Evolutionary conservation across 2,329 filamentous ascomycete genomes (phyloP).

Genomic region (Fusarium nematophilum): DNA sequence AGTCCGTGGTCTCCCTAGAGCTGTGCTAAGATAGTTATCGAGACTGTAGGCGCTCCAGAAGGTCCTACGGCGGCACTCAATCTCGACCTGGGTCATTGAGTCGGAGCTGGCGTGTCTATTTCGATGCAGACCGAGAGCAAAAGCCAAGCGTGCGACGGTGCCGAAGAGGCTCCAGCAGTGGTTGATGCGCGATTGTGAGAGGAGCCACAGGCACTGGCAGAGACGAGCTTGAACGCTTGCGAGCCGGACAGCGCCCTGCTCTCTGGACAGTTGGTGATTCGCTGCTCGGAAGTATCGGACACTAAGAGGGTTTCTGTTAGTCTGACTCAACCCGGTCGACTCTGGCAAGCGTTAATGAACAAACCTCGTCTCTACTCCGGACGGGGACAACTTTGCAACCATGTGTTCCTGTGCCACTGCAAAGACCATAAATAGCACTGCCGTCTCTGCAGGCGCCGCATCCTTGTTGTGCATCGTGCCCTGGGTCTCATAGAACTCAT

Average conservation of each 20-base stretch:
- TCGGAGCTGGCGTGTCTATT: conserved; percentile 2
- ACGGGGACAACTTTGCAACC: too few relatives aligned
- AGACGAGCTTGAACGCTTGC: conserved; percentile 53
- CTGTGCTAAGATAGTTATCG: conserved; percentile 73
- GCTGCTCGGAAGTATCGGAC: conserved; percentile 42
- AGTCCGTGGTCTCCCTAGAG: conserved; percentile 69
- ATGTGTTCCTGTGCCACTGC: too few relatives aligned
- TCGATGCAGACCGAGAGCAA: conserved; percentile 52
- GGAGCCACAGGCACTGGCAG: conserved; percentile 54
- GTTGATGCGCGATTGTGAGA: conserved; percentile 56
- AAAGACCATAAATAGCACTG: too few relatives aligned
- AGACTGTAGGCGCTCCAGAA: conserved; percentile 75
- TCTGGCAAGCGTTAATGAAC: too few relatives aligned
- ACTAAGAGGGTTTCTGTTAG: not conserved
- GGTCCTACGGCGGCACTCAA: conserved; percentile 55
- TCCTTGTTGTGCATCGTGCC: too few relatives aligned
- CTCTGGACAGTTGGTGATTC: conserved; percentile 48
- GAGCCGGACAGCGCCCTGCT: conserved; percentile 49
- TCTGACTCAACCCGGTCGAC: too few relatives aligned
- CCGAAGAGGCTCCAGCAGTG: conserved; percentile 58
- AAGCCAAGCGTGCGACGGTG: conserved; percentile 51
- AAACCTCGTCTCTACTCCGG: too few relatives aligned
- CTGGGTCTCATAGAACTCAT: too few relatives aligned
- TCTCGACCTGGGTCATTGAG: conserved; percentile 47
- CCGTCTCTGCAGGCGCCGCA: too few relatives aligned